Evolutionary conservation across 306 rosid species (phyloP).

Genomic region (Acacia crassicarpa): DNA sequence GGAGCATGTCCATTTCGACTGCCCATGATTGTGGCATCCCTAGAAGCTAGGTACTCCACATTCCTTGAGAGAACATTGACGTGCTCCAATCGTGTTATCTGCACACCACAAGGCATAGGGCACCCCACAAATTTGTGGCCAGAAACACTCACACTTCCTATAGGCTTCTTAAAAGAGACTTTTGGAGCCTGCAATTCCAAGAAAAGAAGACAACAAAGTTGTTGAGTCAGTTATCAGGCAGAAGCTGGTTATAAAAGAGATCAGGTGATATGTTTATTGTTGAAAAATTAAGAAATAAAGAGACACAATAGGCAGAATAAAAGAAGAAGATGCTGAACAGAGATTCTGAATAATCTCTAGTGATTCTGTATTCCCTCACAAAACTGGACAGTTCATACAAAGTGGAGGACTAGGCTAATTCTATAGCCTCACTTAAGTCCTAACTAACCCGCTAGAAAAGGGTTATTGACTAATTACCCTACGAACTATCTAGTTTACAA

Average conservation of each 20-base stretch:
- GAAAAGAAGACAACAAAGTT: neutral
- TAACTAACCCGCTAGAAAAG: no score
- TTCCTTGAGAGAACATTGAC: constrained; percentile 51
- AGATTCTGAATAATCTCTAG: no score
- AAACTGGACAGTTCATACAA: no score
- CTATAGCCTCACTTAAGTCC: no score
- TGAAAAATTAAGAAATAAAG: no score
- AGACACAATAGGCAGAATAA: no score
- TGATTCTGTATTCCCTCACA: no score
- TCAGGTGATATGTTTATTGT: no score
- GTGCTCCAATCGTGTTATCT: constrained; percentile 53
- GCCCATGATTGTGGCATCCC: constrained; percentile 64
- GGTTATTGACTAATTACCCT: no score
- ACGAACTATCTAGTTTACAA: no score
- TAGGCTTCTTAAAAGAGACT: constrained; percentile 56
- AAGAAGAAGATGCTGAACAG: no score
- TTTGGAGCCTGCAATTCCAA: constrained; percentile 53
- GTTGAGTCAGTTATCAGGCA: neutral
- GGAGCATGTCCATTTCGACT: constrained; percentile 66
- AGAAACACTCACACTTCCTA: constrained; percentile 61
- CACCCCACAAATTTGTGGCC: constrained; percentile 66
- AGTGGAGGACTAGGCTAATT: no score
- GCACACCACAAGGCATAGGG: constrained; percentile 68
- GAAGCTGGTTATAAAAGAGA: neutral
- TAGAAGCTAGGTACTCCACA: constrained; percentile 59